These are phyloP conservation scores for Biancaea sappan DNA, from an alignment of 306 rosid genomes.

Conservation along the genomic window DNA sequence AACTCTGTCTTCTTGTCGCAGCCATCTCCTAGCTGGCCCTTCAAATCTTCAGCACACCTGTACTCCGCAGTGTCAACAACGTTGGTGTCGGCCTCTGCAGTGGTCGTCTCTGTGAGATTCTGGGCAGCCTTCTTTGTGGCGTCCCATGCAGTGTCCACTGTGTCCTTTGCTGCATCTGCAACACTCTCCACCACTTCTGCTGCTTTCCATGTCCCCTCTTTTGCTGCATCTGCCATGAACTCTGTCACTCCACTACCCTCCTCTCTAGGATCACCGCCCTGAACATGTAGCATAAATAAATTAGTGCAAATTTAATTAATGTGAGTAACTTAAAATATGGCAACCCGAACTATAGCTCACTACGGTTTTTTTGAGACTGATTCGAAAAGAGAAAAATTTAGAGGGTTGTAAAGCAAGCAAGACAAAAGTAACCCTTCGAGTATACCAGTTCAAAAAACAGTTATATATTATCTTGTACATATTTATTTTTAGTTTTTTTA, in stretches of 20 bases:
- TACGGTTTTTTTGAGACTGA: too few species aligned
- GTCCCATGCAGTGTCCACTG: constrained; percentile 56
- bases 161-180: constrained; percentile 38
- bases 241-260: constrained; percentile 19
- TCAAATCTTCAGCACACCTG: constrained; percentile 51
- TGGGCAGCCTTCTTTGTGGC: constrained; percentile 38
- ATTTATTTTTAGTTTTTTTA: too few species aligned
- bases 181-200: constrained; percentile 35
- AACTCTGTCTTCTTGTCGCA: constrained; percentile 25
- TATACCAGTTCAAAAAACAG: too few species aligned
- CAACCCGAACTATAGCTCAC: too few species aligned
- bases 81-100: constrained; percentile 61
- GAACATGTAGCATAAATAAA: too few species aligned
- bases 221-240: constrained; percentile 35
- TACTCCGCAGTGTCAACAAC: constrained; percentile 67
- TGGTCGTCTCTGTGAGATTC: constrained; percentile 41
- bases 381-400: too few species aligned
- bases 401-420: too few species aligned
- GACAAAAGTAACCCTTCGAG: too few species aligned
- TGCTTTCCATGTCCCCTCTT: constrained; percentile 35
- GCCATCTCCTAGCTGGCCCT: constrained; percentile 49
- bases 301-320: too few species aligned
- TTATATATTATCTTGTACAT: too few species aligned
- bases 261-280: not conserved
- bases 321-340: too few species aligned